Conservation (phyloP, 768 basidiomycete genomes). For the Scleroderma bovista region DNA sequence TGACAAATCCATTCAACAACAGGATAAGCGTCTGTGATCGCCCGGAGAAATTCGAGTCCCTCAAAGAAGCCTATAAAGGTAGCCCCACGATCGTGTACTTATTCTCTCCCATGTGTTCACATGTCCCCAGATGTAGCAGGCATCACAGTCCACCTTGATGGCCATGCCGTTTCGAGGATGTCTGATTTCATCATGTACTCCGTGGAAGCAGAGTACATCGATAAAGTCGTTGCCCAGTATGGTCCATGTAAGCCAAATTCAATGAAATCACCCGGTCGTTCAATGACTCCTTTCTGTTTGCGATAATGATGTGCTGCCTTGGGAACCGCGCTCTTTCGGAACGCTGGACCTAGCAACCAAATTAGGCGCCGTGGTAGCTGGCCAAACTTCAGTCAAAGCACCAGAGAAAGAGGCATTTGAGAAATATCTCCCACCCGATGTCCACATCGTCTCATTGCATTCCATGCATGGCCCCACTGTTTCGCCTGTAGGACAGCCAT, state of each 20-base stretch:
- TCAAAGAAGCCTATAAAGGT: constrained; percentile 63
- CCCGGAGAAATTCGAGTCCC: constrained; percentile 62
- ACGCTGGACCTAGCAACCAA: constrained; percentile 68
- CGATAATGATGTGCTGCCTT: constrained; percentile 1
- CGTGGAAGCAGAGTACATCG: constrained; percentile 88
- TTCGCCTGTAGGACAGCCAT: constrained; percentile 80
- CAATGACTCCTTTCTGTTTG: not conserved
- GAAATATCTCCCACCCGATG: constrained; percentile 76
- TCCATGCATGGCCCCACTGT: constrained; percentile 93
- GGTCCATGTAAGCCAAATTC: constrained; percentile 70
- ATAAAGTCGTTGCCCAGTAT: constrained; percentile 75
- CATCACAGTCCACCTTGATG: constrained; percentile 66
- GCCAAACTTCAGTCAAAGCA: constrained; percentile 96
- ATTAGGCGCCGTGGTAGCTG: constrained; percentile 84
- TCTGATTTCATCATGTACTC: constrained; percentile 95
- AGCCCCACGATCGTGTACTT: not conserved
- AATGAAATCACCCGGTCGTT: not conserved
- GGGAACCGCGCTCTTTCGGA: not conserved
- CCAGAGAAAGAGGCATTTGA: constrained; percentile 92
- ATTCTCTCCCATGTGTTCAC: constrained; percentile 8
- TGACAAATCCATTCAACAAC: not conserved
- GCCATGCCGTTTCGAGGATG: constrained; percentile 81
- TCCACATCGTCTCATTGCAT: constrained; percentile 88
- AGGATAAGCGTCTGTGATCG: constrained; percentile 91
- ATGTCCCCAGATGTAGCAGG: constrained; percentile 45